phyloP scores from a whole-genome alignment of 148 eudicot genomes.

The Heliosperma pusillum region DNA sequence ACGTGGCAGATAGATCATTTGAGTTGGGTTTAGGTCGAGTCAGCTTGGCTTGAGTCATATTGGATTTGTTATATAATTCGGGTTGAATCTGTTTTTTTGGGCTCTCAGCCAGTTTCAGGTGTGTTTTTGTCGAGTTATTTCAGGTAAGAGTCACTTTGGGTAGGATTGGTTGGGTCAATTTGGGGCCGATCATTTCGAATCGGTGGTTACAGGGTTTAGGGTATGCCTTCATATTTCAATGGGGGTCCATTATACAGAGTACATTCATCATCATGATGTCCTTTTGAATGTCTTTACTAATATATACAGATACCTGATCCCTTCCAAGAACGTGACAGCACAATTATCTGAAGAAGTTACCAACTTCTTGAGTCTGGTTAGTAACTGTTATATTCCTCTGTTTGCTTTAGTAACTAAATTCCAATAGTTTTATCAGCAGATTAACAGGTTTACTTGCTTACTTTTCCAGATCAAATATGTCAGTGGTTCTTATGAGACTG shows the following conservation, averaged over 20 bases:
- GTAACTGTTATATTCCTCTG: conserved; percentile 12
- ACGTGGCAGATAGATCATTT: too few species aligned
- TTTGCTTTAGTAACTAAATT: not conserved
- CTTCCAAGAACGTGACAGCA: conserved; percentile 33
- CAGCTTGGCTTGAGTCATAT: too few species aligned
- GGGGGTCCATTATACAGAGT: not conserved
- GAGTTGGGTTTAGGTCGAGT: not conserved
- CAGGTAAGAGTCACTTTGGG: not conserved
- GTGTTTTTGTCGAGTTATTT: not conserved
- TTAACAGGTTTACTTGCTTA: conserved; percentile 1
- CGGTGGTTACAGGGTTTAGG: too few species aligned
- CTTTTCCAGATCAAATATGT: conserved; percentile 73
- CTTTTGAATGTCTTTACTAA: conserved; percentile 12
- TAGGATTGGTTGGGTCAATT: too few species aligned
- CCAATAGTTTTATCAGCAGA: not conserved
- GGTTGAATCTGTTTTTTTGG: too few species aligned
- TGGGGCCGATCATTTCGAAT: too few species aligned
- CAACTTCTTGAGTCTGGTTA: conserved; percentile 69
- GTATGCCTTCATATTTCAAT: not conserved
- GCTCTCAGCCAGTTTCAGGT: not conserved
- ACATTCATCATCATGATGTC: not conserved
- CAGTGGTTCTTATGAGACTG: conserved; percentile 74
- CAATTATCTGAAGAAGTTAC: conserved; percentile 46
- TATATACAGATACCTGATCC: conserved; percentile 55
- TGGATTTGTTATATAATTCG: not conserved